phyloP scores from a whole-genome alignment of 495 filamentous ascomycete genomes.

The Chaetomidium leptoderma region DNA sequence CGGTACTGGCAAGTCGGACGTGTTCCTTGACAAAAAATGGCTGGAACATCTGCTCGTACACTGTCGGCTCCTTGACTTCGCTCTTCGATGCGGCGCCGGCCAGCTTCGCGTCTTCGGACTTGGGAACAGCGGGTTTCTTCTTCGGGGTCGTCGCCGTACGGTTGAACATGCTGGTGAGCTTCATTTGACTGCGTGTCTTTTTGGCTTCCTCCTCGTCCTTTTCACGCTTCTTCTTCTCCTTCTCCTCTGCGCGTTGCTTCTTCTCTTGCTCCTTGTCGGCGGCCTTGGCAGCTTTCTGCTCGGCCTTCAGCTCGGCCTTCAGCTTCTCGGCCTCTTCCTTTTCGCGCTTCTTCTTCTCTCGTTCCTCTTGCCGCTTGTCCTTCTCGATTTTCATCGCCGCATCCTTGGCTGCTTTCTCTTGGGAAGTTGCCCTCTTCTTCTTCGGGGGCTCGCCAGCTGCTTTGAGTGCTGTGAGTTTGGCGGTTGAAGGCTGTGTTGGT shows the following conservation, averaged over 20 bases:
- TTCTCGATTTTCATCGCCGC: slow-evolving; percentile 40
- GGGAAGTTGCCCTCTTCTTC: slow-evolving; percentile 51
- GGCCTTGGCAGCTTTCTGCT: slow-evolving; percentile 20
- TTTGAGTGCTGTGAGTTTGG: slow-evolving; percentile 13
- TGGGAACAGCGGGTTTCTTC: slow-evolving; percentile 26
- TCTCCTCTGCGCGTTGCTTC: slow-evolving; percentile 37
- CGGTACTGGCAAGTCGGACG: slow-evolving; percentile 54
- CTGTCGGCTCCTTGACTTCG: slow-evolving; percentile 39
- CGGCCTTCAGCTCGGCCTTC: slow-evolving; percentile 46
- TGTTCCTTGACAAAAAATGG: slow-evolving; percentile 70
- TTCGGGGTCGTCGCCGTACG: slow-evolving; percentile 47
- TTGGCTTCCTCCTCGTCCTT: slow-evolving; percentile 61
- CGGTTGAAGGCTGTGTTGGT: slow-evolving; percentile 5
- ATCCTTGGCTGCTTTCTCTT: slow-evolving; percentile 45
- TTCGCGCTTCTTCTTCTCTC: slow-evolving; percentile 41
- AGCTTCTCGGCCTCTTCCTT: slow-evolving; percentile 39
- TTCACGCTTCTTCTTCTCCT: slow-evolving; percentile 59
- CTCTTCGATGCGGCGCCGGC: slow-evolving; percentile 20
- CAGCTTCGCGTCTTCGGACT: slow-evolving; percentile 17
- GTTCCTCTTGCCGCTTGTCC: slow-evolving; percentile 39
- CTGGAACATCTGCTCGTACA: slow-evolving; percentile 70
- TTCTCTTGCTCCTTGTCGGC: slow-evolving; percentile 52
- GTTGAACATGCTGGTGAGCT: slow-evolving; percentile 47
- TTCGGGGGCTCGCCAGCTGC: slow-evolving; percentile 29
- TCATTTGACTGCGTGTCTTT: slow-evolving; percentile 53